phyloP scores from a whole-genome alignment of 139 green algal genomes.

The Astrephomene gubernaculifera region DNA sequence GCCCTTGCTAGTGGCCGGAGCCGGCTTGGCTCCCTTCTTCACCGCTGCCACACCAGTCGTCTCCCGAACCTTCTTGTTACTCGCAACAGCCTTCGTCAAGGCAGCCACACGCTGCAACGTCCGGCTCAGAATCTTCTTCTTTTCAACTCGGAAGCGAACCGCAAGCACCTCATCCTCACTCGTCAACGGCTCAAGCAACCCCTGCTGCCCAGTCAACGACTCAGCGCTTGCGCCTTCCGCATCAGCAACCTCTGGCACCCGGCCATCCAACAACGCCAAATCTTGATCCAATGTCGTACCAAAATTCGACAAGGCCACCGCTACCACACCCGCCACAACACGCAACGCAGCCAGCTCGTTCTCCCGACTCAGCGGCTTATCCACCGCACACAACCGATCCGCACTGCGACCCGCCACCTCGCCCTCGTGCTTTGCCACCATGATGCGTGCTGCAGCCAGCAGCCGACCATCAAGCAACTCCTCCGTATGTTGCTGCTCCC shows the following conservation, averaged over 20 bases:
- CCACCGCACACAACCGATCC: slow-evolving; percentile 33
- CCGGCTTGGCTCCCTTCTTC: slow-evolving; percentile 21
- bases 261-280: slow-evolving; percentile 46
- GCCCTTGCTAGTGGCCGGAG: slow-evolving; percentile 17
- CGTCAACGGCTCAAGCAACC: slow-evolving; percentile 10
- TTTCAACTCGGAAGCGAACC: slow-evolving; percentile 70
- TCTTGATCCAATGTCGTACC: slow-evolving; percentile 67
- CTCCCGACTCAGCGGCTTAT: slow-evolving; percentile 40
- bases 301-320: slow-evolving; percentile 70
- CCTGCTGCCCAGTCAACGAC: background rate
- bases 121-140: slow-evolving; percentile 70
- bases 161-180: slow-evolving; percentile 66
- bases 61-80: background rate
- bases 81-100: slow-evolving; percentile 43
- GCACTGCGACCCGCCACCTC: slow-evolving; percentile 57
- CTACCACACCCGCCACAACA: slow-evolving; percentile 65
- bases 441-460: slow-evolving; percentile 65
- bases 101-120: slow-evolving; percentile 53
- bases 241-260: background rate
- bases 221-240: background rate
- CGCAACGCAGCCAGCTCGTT: slow-evolving; percentile 63
- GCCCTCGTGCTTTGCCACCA: slow-evolving; percentile 53
- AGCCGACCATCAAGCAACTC: slow-evolving; percentile 68
- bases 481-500: too few relatives aligned
- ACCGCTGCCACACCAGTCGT: background rate